Evolutionary conservation across 371 early-diverging fungal genomes (phyloP), one percentile per base, ranked within the genome.

Genomic region (Mortierella sp.): DNA sequence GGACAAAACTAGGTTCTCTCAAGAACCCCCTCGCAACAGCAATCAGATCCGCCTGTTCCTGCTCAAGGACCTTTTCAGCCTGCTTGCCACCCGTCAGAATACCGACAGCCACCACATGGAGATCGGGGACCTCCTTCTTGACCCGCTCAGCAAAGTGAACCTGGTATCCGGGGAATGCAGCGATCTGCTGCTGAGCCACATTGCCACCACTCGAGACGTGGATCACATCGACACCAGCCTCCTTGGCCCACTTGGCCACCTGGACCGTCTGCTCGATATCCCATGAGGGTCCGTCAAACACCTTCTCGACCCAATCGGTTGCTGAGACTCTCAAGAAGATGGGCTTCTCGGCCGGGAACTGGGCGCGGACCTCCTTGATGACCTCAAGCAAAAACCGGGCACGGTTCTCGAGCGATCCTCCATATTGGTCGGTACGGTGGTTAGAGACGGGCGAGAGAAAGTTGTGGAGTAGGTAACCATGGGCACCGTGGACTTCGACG

Each of bases 381-480:
- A 91, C 87, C 74, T 96, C 94, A 0, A 94, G 64, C 31, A 91
- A 72, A 75, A 95, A 90, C 4, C 95, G 89, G 24, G 87, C 86
- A 34, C 96, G 91, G 86, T 96, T 96, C 73, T 95, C 95, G 58
- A 94, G 90, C 0, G 92, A 89, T 4, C 95, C 95, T 52, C 92
- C 95, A 79, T 96, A 97, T 58, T 92, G 77, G 79, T 97, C 98
- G 0, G 95, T 95, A 48, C 98, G 91, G 40, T 89, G 76, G 87
- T 97, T 98, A 48, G 93, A 89, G 14, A 94, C 73, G 3, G 96
- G 95, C 31, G 95, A 94, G 24, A 96, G 79, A 76, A 98, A 98
- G 76, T 89, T 89, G 79, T 91, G 90, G 65, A 96, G 70, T 52
- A 97, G 86, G 84, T 96, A 97, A 8, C 95, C 95, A 75, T 91